Conservation (phyloP, 179 eudicot species). For the Carnegiea gigantea region DNA sequence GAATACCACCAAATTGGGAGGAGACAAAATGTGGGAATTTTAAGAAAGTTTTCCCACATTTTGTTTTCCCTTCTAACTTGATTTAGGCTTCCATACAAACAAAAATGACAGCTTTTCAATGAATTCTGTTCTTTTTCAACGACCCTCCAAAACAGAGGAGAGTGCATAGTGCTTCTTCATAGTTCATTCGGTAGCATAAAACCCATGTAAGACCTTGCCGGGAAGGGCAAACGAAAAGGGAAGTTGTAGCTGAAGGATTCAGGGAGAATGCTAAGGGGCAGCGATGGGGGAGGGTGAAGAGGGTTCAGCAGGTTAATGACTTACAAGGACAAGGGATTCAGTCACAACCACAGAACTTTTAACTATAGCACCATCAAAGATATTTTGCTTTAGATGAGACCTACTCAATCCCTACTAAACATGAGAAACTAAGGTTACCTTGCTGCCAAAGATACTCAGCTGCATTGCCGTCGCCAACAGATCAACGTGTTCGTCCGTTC, state of each 20-base stretch:
- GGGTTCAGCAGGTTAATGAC: not conserved
- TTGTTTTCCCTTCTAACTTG: not conserved
- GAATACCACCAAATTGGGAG: not conserved
- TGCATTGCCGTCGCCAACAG: constrained; percentile 77
- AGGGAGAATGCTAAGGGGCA: not conserved
- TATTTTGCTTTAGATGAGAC: not conserved
- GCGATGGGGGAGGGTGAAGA: not conserved
- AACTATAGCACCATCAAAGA: not conserved
- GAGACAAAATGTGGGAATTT: not conserved
- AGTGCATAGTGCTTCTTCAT: not conserved
- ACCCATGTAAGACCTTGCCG: no score
- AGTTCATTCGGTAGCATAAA: no score
- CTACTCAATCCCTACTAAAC: no score
- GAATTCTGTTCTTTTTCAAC: not conserved
- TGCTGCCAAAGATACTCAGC: constrained; percentile 82
- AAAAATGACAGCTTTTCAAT: not conserved
- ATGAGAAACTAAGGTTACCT: constrained; percentile 37
- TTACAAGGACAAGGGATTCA: not conserved
- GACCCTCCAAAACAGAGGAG: not conserved
- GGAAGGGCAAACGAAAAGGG: not conserved
- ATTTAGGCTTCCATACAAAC: not conserved
- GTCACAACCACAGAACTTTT: not conserved
- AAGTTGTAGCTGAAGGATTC: not conserved
- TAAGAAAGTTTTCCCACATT: not conserved
- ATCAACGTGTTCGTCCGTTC: constrained; percentile 28